Base-by-base conservation (phyloP, 164 flowering plant genomes). In the Buxus sempervirens region DNA sequence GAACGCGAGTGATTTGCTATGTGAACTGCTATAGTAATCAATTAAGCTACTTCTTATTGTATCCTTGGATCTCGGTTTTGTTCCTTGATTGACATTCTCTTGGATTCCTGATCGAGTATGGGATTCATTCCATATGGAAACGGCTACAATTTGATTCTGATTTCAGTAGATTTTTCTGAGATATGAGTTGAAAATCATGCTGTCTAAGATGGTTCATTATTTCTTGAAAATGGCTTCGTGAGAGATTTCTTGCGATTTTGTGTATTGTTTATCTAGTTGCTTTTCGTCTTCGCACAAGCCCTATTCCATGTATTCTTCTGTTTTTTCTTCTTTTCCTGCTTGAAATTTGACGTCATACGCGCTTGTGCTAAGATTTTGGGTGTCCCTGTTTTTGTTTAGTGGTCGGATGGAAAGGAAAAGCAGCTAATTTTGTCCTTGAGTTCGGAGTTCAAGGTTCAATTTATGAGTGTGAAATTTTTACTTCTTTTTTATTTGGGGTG, bases 1-100 rank as follows among this genome's bases (percentile, higher is more conserved):
- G n/a, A n/a, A n/a, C n/a, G n/a, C n/a, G 51, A 45, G 14, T 32
- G 7, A n/a, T 26, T 25, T 68, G 32, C 9, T 59, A 60, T 49
- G 9, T 22, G 23, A 25, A 22, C 41, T 22, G 26, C 5, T 45
- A 5, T 49, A 27, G 27, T 58, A n/a, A 49, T 22, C 5, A 58
- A 45, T 64, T 4, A 10, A 45, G 38, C 38, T 58, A 48, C 20
- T 63, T 28, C 32, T 26, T 22, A 19, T 63, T 51, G 4, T 26
- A 51, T 23, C 27, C 36, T 25, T 25, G 6, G 8, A 67, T 70
- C 19, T 62, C 32, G 42, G 41, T 27, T 62, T 54, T 69, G 61
- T 60, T 1, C 54, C 9, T 25, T 20, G 9, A 15, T 8, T 48
- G 42, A 22, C 68, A 64, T 71, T 71, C 57, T 56, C 27, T 48